Evolutionary conservation across 2,329 filamentous ascomycete genomes (phyloP).

Genomic region (Fusarium oxysporum): DNA sequence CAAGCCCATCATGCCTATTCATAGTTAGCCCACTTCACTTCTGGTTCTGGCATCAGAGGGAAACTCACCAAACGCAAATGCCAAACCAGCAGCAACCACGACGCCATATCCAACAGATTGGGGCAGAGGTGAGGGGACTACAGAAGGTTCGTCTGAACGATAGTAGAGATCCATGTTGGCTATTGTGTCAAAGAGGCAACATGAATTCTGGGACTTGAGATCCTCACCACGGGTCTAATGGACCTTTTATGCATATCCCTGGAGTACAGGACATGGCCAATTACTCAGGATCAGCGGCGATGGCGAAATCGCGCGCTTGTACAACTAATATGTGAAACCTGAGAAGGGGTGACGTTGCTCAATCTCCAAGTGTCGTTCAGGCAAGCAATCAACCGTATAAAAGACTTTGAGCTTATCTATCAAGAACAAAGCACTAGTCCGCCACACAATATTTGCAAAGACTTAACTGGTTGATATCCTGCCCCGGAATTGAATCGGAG

Average conservation of each 20-base stretch:
- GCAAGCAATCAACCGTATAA: accelerated
- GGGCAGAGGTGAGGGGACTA: background rate
- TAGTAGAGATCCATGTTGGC: background rate
- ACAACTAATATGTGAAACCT: accelerated
- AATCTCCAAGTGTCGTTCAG: background rate
- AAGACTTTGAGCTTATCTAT: background rate
- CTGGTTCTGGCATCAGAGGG: accelerated
- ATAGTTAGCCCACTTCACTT: background rate
- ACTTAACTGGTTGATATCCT: background rate
- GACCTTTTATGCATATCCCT: background rate
- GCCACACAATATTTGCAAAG: background rate
- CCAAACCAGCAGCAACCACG: accelerated
- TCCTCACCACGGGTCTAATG: background rate
- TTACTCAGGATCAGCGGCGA: background rate
- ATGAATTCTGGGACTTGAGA: background rate
- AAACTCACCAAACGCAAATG: background rate
- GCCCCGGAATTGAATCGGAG: background rate
- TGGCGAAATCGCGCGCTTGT: background rate
- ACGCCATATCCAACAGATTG: background rate
- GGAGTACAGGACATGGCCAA: background rate
- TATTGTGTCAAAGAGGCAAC: background rate
- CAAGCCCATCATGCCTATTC: background rate
- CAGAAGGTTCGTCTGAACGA: background rate
- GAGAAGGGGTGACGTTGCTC: background rate
- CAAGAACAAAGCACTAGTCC: background rate